A percentile compares a stretch with the other conserved stretches of the same genome.
These are phyloP conservation scores for Thymus quinquecostatus DNA, from an alignment of 257 asterid species.

Conservation along the genomic window DNA sequence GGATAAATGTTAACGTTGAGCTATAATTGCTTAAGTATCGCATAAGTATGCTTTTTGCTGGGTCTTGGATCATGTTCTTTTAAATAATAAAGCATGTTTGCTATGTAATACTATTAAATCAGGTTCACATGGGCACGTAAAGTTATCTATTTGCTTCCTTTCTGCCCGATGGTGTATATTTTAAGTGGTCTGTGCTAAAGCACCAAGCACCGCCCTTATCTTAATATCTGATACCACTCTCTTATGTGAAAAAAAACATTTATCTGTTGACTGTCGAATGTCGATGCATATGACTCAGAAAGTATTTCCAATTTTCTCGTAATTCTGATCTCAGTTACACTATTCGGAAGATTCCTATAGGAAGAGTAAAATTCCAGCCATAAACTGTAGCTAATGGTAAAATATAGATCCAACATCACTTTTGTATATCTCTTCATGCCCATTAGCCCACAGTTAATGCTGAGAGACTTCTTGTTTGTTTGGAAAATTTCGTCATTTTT, in stretches of 20 bases:
- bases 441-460: conserved; percentile 2
- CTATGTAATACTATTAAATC: neutral
- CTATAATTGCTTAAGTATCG: neutral
- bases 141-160: neutral
- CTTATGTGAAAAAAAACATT: too few species aligned
- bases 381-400: neutral
- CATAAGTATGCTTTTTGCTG: neutral
- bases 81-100: neutral
- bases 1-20: neutral
- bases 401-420: neutral
- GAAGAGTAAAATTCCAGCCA: neutral
- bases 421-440: neutral
- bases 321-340: neutral
- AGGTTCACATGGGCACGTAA: neutral
- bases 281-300: neutral
- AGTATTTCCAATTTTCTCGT: neutral
- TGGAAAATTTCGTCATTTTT: neutral
- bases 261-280: neutral
- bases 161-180: neutral
- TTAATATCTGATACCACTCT: too few species aligned
- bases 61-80: neutral
- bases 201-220: neutral
- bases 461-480: neutral
- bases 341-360: neutral
- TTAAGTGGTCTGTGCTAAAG: neutral